Evolutionary conservation across 1,139 yeast species (phyloP), one percentile per base, ranked within the genome.

Genomic region (Taphrina sp.): DNA sequence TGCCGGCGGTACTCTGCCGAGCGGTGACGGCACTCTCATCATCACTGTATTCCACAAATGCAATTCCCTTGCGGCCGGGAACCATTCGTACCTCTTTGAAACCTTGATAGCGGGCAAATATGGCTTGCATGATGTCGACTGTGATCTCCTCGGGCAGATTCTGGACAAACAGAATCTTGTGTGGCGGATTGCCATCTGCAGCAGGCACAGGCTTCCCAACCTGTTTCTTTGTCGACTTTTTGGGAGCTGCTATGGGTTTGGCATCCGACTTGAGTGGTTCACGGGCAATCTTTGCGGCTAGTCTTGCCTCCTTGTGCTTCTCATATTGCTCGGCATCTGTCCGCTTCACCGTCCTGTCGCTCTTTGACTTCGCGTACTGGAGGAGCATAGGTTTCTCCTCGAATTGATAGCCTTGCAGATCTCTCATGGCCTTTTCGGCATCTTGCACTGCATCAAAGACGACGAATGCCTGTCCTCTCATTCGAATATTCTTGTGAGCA

Each of bases 401-500:
- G 10, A 88, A 62, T 26, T 67, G 67, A 16, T 69, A 64, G 1
- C 78, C 76, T 53, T 79, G 70, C 41, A 79, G 66, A 4, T 65
- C 71, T 4, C 70, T 67, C 17, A 78, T 64, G 0, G 94, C 94
- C 28, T 65, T 64, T 2, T 64, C 60, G 0, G 94, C 85, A 5
- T 72, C 67, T 2, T 71, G 70, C 1, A 66, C 64, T 19, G 69
- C 66, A 2, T 71, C 74, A 61, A 81, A 82, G 0, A 90, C 83
- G 4, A 92, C 75, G 68, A 89, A 92, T 1, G 96, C 96, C 68
- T 89, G 96, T 1, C 96, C 96, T 57, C 82, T 76, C 77, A 85
- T 75, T 58, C 75, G 76, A 24, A 85, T 65, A 64, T 81, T 83
- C 61, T 76, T 76, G 60, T 81, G 82, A 0, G 89, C 81, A 1